Evolutionary conservation across 768 basidiomycete species (phyloP), one percentile per base, ranked within the genome.

Genomic region (Hypholoma sublateritium): DNA sequence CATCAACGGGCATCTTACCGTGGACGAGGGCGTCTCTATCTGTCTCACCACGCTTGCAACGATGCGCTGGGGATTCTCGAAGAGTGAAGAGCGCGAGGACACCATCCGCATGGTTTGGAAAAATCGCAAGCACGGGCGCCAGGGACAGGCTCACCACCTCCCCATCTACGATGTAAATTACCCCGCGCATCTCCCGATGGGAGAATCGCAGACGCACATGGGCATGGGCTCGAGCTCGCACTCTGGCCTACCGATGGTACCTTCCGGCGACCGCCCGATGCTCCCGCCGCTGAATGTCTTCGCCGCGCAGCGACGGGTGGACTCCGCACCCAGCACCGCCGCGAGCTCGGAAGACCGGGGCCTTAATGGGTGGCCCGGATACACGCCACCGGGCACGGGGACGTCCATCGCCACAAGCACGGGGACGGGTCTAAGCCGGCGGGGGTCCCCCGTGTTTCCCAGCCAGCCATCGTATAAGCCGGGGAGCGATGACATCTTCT

Each of bases 11-110:
- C 61, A 62, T 43, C 63, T 71, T 16, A 69, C 72, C 17, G 65
- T 71, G 4, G 80, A 81, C 50, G 82, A 84, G 24, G 76, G 74
- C 12, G 75, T 80, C 34, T 69, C 72, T 25, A 69, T 84, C 9
- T 95, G 91, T 65, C 74, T 95, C 4, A 76, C 80, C 5, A 93
- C 92, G 8, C 78, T 96, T n/a, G 70, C 81, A 3, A 85, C 90
- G 66, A 89, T 95, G 82, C 82, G 85, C 11, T 97, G 94, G 94
- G 81, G 78, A 4, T 88, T 82, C 68, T 87, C 87, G 5, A 87
- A 85, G 66, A 86, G 82, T 56, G 85, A 88, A 58, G 91, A 93
- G 64, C 78, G 85, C 36, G 82, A 85, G 64, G 83, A 84, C 56
- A 83, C 82, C 0, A 74, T 92, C 46, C 78, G 77, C 61, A 67